These are phyloP conservation scores for Paracorniculantispora psalliotae DNA, from an alignment of 2,329 filamentous ascomycete species.

Conservation along the genomic window DNA sequence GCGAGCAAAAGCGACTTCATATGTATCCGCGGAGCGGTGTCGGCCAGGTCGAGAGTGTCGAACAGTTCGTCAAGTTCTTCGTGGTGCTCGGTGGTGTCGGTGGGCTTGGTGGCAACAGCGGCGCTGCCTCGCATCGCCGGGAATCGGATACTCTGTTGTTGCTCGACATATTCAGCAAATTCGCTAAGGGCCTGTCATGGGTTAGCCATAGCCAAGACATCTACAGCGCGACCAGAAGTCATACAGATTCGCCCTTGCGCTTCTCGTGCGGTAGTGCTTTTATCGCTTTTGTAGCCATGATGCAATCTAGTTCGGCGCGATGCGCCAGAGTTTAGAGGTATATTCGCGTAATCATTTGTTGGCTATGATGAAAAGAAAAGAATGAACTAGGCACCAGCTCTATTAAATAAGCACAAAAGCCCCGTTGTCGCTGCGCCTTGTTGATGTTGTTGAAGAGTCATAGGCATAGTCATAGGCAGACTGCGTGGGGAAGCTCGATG, in stretches of 20 bases:
- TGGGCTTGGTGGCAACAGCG: constrained; percentile 23
- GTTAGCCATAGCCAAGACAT: background rate
- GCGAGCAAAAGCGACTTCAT: constrained; percentile 73
- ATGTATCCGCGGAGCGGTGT: constrained; percentile 61
- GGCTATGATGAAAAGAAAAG: background rate
- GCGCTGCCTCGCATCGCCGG: constrained; percentile 32
- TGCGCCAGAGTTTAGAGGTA: constrained; percentile 11
- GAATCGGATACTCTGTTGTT: constrained; percentile 75
- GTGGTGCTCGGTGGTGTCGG: constrained; percentile 46
- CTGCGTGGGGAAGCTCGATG: constrained; percentile 1
- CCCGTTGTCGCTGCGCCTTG: background rate
- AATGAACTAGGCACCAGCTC: background rate
- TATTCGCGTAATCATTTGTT: constrained; percentile 29
- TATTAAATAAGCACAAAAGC: background rate
- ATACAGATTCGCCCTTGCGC: constrained; percentile 80
- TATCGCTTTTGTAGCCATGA: constrained; percentile 49
- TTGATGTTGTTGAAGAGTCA: constrained; percentile 3
- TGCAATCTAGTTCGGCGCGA: constrained; percentile 24
- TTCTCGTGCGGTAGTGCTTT: constrained; percentile 71
- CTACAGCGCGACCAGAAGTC: constrained; percentile 18
- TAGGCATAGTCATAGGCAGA: constrained; percentile 4
- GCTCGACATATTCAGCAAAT: constrained; percentile 95
- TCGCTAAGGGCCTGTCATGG: constrained; percentile 69
- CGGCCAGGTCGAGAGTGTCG: constrained; percentile 76
- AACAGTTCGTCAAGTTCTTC: constrained; percentile 91